Conservation (phyloP, 2,329 filamentous ascomycete genomes). For the Talaromyces sp. region DNA sequence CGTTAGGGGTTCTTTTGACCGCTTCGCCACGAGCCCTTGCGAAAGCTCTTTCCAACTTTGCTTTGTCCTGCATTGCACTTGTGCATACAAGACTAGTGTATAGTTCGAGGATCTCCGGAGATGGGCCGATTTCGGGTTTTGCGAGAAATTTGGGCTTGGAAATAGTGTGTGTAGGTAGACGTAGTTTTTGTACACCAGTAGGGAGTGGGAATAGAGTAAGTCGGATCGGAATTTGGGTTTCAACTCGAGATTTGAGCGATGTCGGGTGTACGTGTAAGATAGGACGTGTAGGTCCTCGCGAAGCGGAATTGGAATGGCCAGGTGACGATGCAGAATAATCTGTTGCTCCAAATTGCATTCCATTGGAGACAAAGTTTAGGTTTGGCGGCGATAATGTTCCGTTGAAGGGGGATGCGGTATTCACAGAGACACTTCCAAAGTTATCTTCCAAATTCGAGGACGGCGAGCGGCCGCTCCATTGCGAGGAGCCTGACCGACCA, state of each 20-base stretch:
- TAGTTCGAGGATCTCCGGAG: constrained; percentile 71
- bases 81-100: constrained; percentile 82
- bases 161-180: constrained; percentile 84
- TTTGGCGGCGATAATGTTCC: constrained; percentile 28
- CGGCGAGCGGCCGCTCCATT: constrained; percentile 39
- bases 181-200: constrained; percentile 68
- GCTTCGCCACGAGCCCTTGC: constrained; percentile 46
- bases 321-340: constrained; percentile 6
- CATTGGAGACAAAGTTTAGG: constrained; percentile 29
- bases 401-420: constrained; percentile 36
- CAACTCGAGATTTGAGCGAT: constrained; percentile 80
- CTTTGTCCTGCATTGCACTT: constrained; percentile 76
- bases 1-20: constrained; percentile 28
- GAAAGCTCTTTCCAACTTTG: constrained; percentile 62
- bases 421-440: constrained; percentile 42
- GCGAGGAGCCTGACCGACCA: constrained; percentile 26
- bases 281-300: constrained; percentile 30
- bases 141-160: constrained; percentile 88
- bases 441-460: constrained; percentile 41
- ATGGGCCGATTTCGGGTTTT: constrained; percentile 61
- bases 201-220: constrained; percentile 74
- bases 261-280: constrained; percentile 59
- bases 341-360: constrained; percentile 33
- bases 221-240: constrained; percentile 90
- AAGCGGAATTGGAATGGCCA: constrained; percentile 8